Percentiles rank a stretch among this genome's conserved stretches.
Conservation (phyloP, 78 protist species). For the Dictyostelium purpureum region DNA sequence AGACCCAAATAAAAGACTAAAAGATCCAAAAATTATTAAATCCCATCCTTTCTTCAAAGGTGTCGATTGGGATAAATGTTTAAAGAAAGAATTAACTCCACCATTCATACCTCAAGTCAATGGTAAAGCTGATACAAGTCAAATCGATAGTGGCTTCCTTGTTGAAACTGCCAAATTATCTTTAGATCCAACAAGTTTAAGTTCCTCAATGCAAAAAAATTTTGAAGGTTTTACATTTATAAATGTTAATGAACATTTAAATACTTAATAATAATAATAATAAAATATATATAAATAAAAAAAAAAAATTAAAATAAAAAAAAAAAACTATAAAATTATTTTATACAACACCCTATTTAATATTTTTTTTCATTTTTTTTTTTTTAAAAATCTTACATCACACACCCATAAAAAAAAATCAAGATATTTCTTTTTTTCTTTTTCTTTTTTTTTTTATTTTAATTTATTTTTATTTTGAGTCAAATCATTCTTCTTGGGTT, state of each 20-base stretch:
- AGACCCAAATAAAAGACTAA: constrained; percentile 72
- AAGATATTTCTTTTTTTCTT: too few species aligned
- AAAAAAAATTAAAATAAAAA: too few species aligned
- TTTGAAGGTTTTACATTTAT: constrained; percentile 64
- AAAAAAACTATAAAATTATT: too few species aligned
- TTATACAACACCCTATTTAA: too few species aligned
- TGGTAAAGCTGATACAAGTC: constrained; percentile 72
- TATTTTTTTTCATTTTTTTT: background rate
- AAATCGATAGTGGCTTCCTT: constrained; percentile 65
- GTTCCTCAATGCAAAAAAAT: constrained; percentile 60
- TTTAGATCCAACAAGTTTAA: constrained; percentile 16
- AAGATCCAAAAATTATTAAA: constrained; percentile 64
- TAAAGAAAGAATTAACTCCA: constrained; percentile 56
- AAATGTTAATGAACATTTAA: constrained; percentile 22
- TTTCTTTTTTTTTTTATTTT: too few species aligned
- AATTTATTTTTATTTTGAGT: too few species aligned
- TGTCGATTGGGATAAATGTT: constrained; percentile 88
- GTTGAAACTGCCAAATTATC: constrained; percentile 64
- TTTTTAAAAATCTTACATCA: too few species aligned
- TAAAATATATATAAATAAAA: too few species aligned
- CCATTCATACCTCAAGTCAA: constrained; percentile 71
- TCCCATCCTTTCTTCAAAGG: constrained; percentile 90
- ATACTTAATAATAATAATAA: too few species aligned
- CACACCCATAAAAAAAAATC: background rate
- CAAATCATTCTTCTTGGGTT: too few species aligned